Evolutionary conservation across 768 basidiomycete genomes (phyloP).

Genomic region (Podaxis sp.): DNA sequence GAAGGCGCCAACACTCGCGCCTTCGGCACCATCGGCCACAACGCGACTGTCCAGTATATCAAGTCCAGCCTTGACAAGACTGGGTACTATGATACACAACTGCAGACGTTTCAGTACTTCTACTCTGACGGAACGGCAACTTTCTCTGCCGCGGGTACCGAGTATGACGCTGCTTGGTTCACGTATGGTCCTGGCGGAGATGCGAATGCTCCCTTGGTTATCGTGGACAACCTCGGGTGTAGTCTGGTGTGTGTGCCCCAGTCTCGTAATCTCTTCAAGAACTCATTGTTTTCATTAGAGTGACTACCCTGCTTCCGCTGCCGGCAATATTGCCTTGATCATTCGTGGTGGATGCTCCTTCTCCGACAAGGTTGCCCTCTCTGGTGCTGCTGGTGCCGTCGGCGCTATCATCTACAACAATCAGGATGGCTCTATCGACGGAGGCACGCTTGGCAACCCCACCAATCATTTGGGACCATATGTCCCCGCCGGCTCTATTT

Average conservation of each 20-base stretch:
- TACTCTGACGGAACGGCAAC: constrained; percentile 25
- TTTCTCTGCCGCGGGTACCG: constrained; percentile 19
- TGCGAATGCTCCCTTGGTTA: constrained; percentile 25
- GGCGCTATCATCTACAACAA: constrained; percentile 32
- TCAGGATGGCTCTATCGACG: constrained; percentile 22
- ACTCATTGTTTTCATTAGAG: constrained; percentile 13
- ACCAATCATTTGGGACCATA: constrained; percentile 26
- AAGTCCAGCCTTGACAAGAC: constrained; percentile 26
- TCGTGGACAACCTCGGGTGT: constrained; percentile 28
- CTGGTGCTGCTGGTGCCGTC: constrained; percentile 26
- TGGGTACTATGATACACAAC: constrained; percentile 27
- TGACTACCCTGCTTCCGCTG: constrained; percentile 25
- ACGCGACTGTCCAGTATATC: constrained; percentile 30
- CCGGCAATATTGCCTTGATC: constrained; percentile 29
- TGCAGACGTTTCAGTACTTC: constrained; percentile 31
- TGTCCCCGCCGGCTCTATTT: constrained; percentile 25
- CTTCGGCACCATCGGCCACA: constrained; percentile 30
- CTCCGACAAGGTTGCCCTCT: constrained; percentile 27
- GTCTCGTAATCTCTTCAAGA: not conserved
- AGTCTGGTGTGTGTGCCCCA: constrained; percentile 18
- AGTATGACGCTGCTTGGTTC: constrained; percentile 20
- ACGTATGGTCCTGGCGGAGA: constrained; percentile 26
- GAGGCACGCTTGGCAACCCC: constrained; percentile 25
- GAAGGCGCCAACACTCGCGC: constrained; percentile 25
- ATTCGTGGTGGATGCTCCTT: constrained; percentile 29